Evolutionary conservation across 2,329 filamentous ascomycete species (phyloP), one percentile per base, ranked within the genome.

Genomic region (Claviceps sp.): DNA sequence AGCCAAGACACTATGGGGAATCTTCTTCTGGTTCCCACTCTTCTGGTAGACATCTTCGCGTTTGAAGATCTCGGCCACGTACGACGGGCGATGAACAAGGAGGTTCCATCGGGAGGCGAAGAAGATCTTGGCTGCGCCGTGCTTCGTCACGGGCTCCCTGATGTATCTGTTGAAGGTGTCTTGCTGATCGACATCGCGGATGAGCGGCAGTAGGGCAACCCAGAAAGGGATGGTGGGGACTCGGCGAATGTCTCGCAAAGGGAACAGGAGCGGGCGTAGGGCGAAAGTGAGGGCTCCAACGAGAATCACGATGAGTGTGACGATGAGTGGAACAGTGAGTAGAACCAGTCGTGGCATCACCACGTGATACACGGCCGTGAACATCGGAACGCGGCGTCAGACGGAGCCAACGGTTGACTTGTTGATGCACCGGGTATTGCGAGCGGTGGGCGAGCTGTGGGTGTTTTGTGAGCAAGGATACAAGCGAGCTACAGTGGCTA

Each of bases 101-200:
- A 76, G 62, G 47, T 72, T 74, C 74, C 74, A 76, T 42, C 66
- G 67, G 0, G 70, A 71, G 1, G 67, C 72, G 37, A 74, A 74
- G 62, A 72, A 76, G 30, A 76, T 61, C 52, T 73, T 69, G 18
- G 75, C 73, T 1, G 72, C 73, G 4, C 73, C 69, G 46, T 69
- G 64, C n/a, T 60, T 61, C 9, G 61, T 60, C 5, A 71, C 58
- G 2, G 68, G 69, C 50, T 61, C 57, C 40, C 68, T 62, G 44
- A 73, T 63, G 56, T 72, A 70, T 49, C 59, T 54, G 13, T 56
- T 58, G 56, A 69, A 73, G 5, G 69, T 63, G 16, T 71, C 64
- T 4, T 65, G 62, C 58, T 73, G 70, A 52, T 72, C 71, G 20
- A 70, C 65, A 48, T 72, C 67, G 44, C 60, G 62, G 59, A 72